These are phyloP conservation scores for Nicotiana sylvestris DNA, from an alignment of 257 asterid genomes.

Conservation along the genomic window DNA sequence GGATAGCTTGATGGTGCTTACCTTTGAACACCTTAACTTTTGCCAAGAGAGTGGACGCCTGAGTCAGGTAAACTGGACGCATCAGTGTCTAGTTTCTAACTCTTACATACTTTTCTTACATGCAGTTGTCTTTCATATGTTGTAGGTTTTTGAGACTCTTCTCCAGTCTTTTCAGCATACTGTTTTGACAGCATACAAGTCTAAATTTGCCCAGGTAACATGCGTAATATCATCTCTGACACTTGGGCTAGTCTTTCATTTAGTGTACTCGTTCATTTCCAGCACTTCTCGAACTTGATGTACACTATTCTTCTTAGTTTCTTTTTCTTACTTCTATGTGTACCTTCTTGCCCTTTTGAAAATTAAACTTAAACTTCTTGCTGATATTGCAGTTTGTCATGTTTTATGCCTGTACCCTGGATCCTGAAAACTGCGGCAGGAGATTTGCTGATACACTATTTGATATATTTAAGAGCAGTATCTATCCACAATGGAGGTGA, in stretches of 20 bases:
- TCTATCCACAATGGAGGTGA: constrained; percentile 67
- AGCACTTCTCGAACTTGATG: background rate
- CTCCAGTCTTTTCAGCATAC: constrained; percentile 81
- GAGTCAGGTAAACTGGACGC: constrained; percentile 37
- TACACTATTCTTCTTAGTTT: background rate
- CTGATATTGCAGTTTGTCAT: constrained; percentile 70
- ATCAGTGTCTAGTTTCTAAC: constrained; percentile 15
- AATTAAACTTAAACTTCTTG: background rate
- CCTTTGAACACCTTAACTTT: constrained; percentile 63
- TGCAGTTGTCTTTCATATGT: constrained; percentile 3
- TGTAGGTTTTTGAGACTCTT: constrained; percentile 76
- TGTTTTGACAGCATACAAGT: constrained; percentile 73
- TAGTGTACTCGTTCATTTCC: background rate
- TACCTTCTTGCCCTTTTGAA: background rate
- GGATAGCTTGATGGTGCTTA: constrained; percentile 79
- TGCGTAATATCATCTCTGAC: background rate
- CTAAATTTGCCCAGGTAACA: constrained; percentile 92
- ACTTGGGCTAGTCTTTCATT: background rate
- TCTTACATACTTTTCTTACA: background rate
- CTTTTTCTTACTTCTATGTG: background rate
- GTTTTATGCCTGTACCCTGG: constrained; percentile 94
- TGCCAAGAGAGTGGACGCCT: constrained; percentile 59
- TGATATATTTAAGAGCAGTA: constrained; percentile 44
- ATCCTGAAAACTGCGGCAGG: constrained; percentile 77
- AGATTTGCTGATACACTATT: constrained; percentile 48